Conservation (phyloP, 2,329 filamentous ascomycete species). For the Alternaria gansuensis region DNA sequence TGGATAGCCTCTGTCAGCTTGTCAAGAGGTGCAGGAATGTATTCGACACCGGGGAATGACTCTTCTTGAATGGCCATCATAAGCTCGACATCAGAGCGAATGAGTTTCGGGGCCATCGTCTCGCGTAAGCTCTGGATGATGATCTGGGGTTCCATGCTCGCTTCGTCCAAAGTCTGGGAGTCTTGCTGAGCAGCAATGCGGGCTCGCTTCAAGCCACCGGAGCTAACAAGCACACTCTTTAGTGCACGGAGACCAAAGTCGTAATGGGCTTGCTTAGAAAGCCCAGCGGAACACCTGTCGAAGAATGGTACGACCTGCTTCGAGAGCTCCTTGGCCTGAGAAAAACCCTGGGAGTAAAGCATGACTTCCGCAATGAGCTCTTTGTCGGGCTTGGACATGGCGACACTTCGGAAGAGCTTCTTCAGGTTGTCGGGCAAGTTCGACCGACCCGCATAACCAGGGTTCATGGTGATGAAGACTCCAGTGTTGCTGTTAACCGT, state of each 20-base stretch:
- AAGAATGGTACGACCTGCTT: slow-evolving; percentile 99
- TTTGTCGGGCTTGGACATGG: slow-evolving; percentile 99
- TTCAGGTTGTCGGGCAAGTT: slow-evolving; percentile 99
- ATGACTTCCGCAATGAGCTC: slow-evolving; percentile 99
- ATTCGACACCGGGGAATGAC: slow-evolving; percentile 92
- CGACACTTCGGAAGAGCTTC: slow-evolving; percentile 98
- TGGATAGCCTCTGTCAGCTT: slow-evolving; percentile 82
- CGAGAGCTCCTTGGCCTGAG: slow-evolving; percentile 90
- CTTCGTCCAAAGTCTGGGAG: slow-evolving; percentile 69
- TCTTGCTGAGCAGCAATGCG: slow-evolving; percentile 68
- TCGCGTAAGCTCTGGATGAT: slow-evolving; percentile 98
- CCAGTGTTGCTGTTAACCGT: slow-evolving; percentile 92
- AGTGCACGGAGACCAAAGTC: slow-evolving; percentile 97
- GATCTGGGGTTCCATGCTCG: slow-evolving; percentile 90
- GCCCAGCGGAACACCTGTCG: slow-evolving; percentile 79
- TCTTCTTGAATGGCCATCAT: slow-evolving; percentile 84
- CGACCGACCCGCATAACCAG: slow-evolving; percentile 96
- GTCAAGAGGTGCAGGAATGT: slow-evolving; percentile 86
- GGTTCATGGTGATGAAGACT: slow-evolving; percentile 99
- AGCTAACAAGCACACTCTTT: slow-evolving; percentile 98
- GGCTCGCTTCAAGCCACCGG: slow-evolving; percentile 90
- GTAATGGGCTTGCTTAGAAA: slow-evolving; percentile 98
- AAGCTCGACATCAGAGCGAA: slow-evolving; percentile 87
- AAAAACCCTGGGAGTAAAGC: slow-evolving; percentile 99
- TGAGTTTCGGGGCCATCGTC: slow-evolving; percentile 96